Conservation (phyloP, 2,329 filamentous ascomycete genomes). For the Malbranchea cinnamomea region DNA sequence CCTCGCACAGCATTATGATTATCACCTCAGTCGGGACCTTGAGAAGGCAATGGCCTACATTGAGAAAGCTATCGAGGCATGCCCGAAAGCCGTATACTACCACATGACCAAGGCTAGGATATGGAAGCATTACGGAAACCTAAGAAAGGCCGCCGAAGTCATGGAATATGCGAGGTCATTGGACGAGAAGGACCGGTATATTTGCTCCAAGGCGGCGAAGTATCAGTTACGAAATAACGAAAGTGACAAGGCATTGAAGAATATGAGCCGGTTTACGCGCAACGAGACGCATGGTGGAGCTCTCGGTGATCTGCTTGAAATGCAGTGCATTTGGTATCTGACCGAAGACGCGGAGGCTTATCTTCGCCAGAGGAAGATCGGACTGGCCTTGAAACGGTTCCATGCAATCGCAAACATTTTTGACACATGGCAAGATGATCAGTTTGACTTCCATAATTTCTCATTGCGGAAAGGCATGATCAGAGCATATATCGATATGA, state of each 20-base stretch:
- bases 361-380: constrained; percentile 64
- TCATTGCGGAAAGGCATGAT: constrained; percentile 95
- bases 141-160: constrained; percentile 61
- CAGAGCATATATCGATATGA: constrained; percentile 86
- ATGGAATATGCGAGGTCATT: constrained; percentile 80
- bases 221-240: constrained; percentile 90
- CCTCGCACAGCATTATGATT: constrained; percentile 94
- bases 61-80: constrained; percentile 66
- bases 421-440: constrained; percentile 94
- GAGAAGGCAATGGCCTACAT: constrained; percentile 67
- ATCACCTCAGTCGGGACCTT: constrained; percentile 71
- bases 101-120: constrained; percentile 92
- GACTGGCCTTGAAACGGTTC: constrained; percentile 82
- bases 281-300: constrained; percentile 81
- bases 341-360: constrained; percentile 90
- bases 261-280: constrained; percentile 85
- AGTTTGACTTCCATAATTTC: constrained; percentile 98
- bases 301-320: constrained; percentile 80
- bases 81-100: constrained; percentile 73
- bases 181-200: constrained; percentile 85
- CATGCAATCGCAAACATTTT: constrained; percentile 83
- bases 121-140: constrained; percentile 76
- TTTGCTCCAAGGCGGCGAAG: constrained; percentile 96
- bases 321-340: constrained; percentile 97
- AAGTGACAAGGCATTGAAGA: constrained; percentile 70